phyloP scores from a whole-genome alignment of 2,329 filamentous ascomycete genomes.

The Gnomoniopsis sp. region DNA sequence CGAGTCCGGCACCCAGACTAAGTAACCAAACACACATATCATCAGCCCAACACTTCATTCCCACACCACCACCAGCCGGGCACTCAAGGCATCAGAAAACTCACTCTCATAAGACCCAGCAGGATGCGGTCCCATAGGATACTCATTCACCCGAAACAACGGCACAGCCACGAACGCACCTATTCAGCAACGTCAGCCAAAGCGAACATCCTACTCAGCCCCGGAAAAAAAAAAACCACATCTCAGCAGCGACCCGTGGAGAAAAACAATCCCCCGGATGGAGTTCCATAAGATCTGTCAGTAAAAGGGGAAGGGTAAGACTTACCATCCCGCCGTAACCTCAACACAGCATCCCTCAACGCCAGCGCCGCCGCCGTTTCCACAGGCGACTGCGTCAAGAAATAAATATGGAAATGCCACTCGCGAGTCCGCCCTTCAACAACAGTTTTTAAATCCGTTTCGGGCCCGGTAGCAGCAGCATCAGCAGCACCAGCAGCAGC shows the following conservation, averaged over 20 bases:
- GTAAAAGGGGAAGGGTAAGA: neutral
- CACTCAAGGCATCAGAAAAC: slow-evolving; percentile 7
- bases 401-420: slow-evolving; percentile 35
- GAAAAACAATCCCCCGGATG: too few relatives aligned
- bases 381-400: slow-evolving; percentile 28
- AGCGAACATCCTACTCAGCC: neutral
- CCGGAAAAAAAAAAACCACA: neutral
- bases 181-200: neutral
- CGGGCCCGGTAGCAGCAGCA: slow-evolving; percentile 18
- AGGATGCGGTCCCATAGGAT: slow-evolving; percentile 31
- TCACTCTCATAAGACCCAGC: slow-evolving; percentile 33
- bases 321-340: slow-evolving; percentile 29
- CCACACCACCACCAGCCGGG: neutral
- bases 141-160: slow-evolving; percentile 29
- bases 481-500: neutral
- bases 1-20: slow-evolving; percentile 32
- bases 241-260: too few relatives aligned
- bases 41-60: neutral
- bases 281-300: too few relatives aligned
- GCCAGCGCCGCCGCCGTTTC: slow-evolving; percentile 31
- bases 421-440: slow-evolving; percentile 27
- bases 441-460: slow-evolving; percentile 27
- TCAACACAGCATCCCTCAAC: slow-evolving; percentile 30
- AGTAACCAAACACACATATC: too few relatives aligned
- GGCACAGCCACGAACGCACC: slow-evolving; percentile 33